Percentiles rank a stretch among this genome's conserved stretches.
These are phyloP conservation scores for Trichocomaceae sp. DNA, from an alignment of 2,329 filamentous ascomycete species.

Conservation along the genomic window DNA sequence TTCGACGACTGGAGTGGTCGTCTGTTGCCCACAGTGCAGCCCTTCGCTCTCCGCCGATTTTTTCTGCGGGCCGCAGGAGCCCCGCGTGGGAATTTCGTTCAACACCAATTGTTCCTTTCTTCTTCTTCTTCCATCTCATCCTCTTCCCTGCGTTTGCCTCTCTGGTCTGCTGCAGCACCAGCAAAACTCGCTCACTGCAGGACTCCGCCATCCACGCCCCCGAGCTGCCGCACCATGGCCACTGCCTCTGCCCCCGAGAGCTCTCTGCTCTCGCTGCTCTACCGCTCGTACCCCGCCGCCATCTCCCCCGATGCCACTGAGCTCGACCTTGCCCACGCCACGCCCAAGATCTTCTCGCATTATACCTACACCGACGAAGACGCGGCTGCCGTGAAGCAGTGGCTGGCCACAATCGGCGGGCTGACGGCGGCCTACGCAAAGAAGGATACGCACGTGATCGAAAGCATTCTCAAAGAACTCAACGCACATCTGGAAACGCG, in stretches of 20 bases:
- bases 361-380: conserved; percentile 70
- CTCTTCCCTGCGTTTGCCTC: conserved; percentile 3
- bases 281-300: conserved; percentile 38
- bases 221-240: conserved; percentile 19
- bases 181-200: not conserved
- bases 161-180: conserved; percentile 15
- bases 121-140: too few species aligned
- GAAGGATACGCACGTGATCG: conserved; percentile 50
- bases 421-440: conserved; percentile 49
- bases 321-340: conserved; percentile 40
- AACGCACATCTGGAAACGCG: conserved; percentile 83
- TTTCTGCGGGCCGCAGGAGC: conserved; percentile 15
- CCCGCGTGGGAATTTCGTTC: conserved; percentile 10
- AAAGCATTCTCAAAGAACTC: conserved; percentile 66
- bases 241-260: conserved; percentile 34
- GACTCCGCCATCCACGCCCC: not conserved
- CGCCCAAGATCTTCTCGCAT: conserved; percentile 59
- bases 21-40: conserved; percentile 14
- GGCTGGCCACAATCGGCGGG: conserved; percentile 70
- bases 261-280: conserved; percentile 40
- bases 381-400: conserved; percentile 81
- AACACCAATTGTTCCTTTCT: not conserved
- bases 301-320: conserved; percentile 37
- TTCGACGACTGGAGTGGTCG: not conserved
- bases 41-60: conserved; percentile 7